These are phyloP conservation scores for Lactuca saligna DNA, from an alignment of 129 eudicot genomes.

Conservation along the genomic window DNA sequence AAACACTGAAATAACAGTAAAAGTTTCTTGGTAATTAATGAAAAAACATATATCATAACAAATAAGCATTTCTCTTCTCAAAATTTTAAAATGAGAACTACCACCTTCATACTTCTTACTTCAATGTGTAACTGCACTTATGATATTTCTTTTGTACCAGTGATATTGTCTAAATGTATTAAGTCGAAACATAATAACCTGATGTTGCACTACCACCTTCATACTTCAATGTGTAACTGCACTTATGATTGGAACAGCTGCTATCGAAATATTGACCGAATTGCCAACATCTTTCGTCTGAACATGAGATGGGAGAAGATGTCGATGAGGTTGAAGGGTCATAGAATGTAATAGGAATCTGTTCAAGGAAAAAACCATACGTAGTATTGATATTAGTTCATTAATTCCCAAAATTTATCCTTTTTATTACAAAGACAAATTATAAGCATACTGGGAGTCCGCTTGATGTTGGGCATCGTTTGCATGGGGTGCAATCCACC, in stretches of 20 bases:
- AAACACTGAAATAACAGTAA: conserved; percentile 46
- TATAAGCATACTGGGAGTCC: conserved; percentile 69
- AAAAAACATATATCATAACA: neutral
- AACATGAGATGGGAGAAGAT: conserved; percentile 55
- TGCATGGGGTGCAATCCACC: conserved; percentile 82
- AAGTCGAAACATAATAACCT: conserved; percentile 75
- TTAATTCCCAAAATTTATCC: neutral
- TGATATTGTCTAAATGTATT: conserved; percentile 58
- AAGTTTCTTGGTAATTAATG: neutral
- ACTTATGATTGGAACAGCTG: conserved; percentile 60
- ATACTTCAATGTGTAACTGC: conserved; percentile 82
- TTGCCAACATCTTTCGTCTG: conserved; percentile 71
- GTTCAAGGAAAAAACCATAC: conserved; percentile 7
- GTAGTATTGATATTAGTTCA: conserved; percentile 7
- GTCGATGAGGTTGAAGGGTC: conserved; percentile 79
- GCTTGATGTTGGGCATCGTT: conserved; percentile 79
- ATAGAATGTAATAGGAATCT: conserved; percentile 75
- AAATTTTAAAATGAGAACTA: too few species aligned
- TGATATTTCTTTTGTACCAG: too few species aligned
- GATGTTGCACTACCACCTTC: conserved; percentile 95
- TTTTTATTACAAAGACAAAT: neutral
- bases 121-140: too few species aligned
- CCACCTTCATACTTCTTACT: too few species aligned
- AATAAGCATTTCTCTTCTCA: too few species aligned
- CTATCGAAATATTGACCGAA: conserved; percentile 68